A percentile compares a stretch with the other conserved stretches of the same genome.
Evolutionary conservation across 225 moss, liverwort and hornwort species (phyloP).

Genomic region (Pseudoscleropodium purum): DNA sequence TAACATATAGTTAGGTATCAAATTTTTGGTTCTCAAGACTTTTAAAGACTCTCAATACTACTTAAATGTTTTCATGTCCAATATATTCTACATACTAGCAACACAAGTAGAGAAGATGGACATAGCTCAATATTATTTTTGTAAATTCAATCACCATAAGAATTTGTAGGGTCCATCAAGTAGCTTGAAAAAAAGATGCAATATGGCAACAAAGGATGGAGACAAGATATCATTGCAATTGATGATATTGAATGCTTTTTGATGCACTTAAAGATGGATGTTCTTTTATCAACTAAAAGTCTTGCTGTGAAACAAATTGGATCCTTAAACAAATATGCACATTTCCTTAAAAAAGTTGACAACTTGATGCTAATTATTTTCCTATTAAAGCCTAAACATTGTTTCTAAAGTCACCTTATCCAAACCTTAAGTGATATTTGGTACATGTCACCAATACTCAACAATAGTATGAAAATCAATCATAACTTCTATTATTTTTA

Average conservation of each 20-base stretch:
- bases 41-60: no score
- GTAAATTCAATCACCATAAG: background rate
- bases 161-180: background rate
- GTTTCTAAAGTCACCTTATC: background rate
- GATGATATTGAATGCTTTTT: background rate
- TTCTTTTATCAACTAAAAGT: background rate
- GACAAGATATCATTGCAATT: background rate
- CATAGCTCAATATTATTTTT: background rate
- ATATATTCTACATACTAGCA: background rate
- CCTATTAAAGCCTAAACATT: background rate
- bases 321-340: background rate
- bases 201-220: background rate
- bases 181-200: background rate
- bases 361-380: background rate
- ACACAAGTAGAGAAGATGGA: background rate
- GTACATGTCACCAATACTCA: conserved; percentile 17
- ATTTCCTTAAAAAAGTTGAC: background rate
- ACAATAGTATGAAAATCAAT: conserved; percentile 32
- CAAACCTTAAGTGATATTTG: conserved; percentile 23
- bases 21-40: no score
- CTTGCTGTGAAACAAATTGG: background rate
- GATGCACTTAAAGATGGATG: background rate
- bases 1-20: background rate
- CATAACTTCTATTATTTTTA: conserved; percentile 32
- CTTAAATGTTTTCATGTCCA: background rate